Percentiles rank a stretch among this genome's conserved stretches.
Evolutionary conservation across 305 asterid genomes (phyloP).

Genomic region (Coffea humblotiana): DNA sequence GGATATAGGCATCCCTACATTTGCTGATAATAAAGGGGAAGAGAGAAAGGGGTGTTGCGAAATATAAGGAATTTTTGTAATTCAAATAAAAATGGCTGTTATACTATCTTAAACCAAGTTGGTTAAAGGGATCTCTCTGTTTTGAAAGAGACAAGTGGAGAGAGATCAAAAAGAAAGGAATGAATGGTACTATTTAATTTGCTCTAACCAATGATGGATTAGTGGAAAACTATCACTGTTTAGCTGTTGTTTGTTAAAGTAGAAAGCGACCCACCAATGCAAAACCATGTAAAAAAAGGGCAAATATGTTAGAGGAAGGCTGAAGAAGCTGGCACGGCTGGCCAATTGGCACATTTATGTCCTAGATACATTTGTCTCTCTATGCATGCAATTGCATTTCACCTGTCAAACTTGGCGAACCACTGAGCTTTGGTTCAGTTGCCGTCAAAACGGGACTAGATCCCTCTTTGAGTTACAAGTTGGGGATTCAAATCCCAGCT

Average conservation of each 20-base stretch:
- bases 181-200: background rate
- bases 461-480: no score
- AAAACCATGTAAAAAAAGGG: background rate
- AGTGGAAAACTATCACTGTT: background rate
- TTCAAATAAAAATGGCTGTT: constrained; percentile 34
- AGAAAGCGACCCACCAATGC: constrained; percentile 8
- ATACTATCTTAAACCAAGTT: background rate
- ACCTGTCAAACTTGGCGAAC: no score
- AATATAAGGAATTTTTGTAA: constrained; percentile 39
- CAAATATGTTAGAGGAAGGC: background rate
- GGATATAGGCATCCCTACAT: background rate
- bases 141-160: background rate
- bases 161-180: constrained; percentile 13
- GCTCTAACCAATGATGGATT: constrained; percentile 12
- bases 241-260: constrained; percentile 5
- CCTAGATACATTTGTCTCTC: background rate
- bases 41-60: constrained; percentile 31
- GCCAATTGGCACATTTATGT: constrained; percentile 7
- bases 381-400: background rate
- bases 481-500: no score
- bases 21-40: constrained; percentile 6
- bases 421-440: no score
- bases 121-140: constrained; percentile 17
- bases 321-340: constrained; percentile 4
- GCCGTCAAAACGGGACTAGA: no score